Conservation (phyloP, 1,284 basidiomycete species). For the Sanghuangporus weigelae region DNA sequence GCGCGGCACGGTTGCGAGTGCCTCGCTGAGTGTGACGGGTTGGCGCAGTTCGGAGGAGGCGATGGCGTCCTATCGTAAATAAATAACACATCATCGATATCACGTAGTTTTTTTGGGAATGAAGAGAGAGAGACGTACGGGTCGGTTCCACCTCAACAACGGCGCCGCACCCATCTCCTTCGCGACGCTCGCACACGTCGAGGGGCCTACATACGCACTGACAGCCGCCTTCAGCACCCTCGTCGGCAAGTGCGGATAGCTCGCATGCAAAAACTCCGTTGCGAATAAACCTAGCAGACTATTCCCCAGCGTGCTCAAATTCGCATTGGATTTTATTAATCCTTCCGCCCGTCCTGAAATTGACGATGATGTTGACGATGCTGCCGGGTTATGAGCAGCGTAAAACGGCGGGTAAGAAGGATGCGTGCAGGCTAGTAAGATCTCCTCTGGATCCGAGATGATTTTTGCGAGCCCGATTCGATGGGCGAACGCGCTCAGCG, state of each 20-base stretch:
- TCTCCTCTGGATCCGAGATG: conserved; percentile 42
- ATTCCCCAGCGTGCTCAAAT: conserved; percentile 81
- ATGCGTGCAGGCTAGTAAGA: conserved; percentile 79
- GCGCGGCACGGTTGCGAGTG: conserved; percentile 70
- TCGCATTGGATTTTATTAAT: conserved; percentile 65
- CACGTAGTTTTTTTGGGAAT: background rate
- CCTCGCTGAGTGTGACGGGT: conserved; percentile 40
- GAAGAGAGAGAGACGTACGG: conserved; percentile 36
- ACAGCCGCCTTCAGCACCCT: conserved; percentile 87
- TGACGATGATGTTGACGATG: background rate
- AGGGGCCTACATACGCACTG: conserved; percentile 85
- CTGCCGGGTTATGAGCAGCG: conserved; percentile 45
- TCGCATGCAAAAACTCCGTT: conserved; percentile 76
- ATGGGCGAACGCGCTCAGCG: conserved; percentile 70
- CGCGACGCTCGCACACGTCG: conserved; percentile 79
- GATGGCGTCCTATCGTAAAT: conserved; percentile 39
- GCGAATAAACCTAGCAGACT: conserved; percentile 89
- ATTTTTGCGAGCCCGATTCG: conserved; percentile 63
- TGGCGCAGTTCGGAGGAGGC: conserved; percentile 50
- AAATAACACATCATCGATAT: background rate
- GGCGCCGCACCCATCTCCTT: conserved; percentile 73
- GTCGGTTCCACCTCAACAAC: conserved; percentile 67
- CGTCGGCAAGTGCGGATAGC: conserved; percentile 90
- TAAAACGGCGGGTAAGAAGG: conserved; percentile 62
- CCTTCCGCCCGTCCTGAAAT: conserved; percentile 26